Evolutionary conservation across 2,329 filamentous ascomycete genomes (phyloP).

Genomic region (Penicillium nordicum): DNA sequence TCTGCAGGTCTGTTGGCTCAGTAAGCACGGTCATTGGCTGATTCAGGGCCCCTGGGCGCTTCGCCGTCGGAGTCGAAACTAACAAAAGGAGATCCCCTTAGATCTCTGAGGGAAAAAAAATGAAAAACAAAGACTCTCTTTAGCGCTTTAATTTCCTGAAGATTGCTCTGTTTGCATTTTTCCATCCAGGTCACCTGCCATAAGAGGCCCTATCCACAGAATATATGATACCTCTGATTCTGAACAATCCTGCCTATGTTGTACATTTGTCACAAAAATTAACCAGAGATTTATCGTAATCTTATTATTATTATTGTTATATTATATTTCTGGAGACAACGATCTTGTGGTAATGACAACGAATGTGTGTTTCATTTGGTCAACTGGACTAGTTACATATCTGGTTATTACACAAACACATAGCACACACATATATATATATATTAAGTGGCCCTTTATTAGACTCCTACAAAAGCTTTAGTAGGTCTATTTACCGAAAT

Average conservation of each 20-base stretch:
- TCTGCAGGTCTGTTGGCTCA: slow-evolving; percentile 8
- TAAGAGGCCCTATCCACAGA: not conserved
- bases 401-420: not conserved
- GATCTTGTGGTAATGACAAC: too few relatives aligned
- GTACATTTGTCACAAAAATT: not conserved
- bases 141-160: not conserved
- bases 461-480: not conserved
- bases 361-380: too few relatives aligned
- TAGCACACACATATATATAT: too few relatives aligned
- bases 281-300: too few relatives aligned
- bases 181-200: not conserved
- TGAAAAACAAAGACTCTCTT: not conserved
- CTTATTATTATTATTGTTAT: too few relatives aligned
- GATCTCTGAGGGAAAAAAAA: not conserved
- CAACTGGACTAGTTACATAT: not conserved
- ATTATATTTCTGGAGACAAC: too few relatives aligned
- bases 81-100: not conserved
- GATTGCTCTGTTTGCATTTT: not conserved
- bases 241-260: not conserved
- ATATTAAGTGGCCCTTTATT: not conserved
- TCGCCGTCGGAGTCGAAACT: not conserved
- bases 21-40: slow-evolving; percentile 13
- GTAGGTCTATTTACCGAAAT: not conserved
- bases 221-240: not conserved
- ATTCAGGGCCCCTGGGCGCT: slow-evolving; percentile 11